These are phyloP conservation scores for Trichosanthes cucumerina DNA, from an alignment of 306 rosid species.

Conservation along the genomic window DNA sequence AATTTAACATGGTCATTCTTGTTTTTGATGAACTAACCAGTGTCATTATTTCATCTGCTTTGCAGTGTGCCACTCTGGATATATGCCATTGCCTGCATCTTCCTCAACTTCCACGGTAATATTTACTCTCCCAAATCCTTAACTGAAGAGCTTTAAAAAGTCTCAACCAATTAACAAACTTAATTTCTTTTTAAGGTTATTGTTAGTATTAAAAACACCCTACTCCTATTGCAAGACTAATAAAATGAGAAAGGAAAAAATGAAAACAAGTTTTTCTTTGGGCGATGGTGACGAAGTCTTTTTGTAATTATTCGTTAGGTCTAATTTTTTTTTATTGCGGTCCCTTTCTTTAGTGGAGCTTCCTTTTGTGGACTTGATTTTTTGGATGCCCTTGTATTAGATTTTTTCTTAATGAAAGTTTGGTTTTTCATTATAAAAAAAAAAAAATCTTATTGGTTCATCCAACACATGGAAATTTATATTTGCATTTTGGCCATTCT, in stretches of 20 bases:
- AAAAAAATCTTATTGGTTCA: background rate
- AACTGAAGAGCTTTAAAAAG: background rate
- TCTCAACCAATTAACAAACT: background rate
- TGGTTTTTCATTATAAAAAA: too few relatives aligned
- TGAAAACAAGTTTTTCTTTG: background rate
- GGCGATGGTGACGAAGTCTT: too few relatives aligned
- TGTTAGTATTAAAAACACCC: background rate
- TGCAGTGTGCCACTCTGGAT: slow-evolving; percentile 84
- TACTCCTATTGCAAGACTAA: background rate
- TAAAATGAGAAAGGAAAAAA: background rate
- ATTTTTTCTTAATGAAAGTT: too few relatives aligned
- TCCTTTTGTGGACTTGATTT: too few relatives aligned
- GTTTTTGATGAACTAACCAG: slow-evolving; percentile 8
- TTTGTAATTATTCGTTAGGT: too few relatives aligned
- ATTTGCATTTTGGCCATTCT: background rate
- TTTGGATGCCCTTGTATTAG: too few relatives aligned
- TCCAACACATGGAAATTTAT: background rate
- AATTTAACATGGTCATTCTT: background rate
- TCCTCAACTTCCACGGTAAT: slow-evolving; percentile 82
- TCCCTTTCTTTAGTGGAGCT: too few relatives aligned
- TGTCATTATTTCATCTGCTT: slow-evolving; percentile 17
- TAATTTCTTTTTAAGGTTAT: background rate
- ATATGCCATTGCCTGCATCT: slow-evolving; percentile 67
- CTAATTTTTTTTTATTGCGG: too few relatives aligned
- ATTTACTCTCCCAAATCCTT: background rate